These are phyloP conservation scores for Phytophthora pistaciae DNA, from an alignment of 352 stramenopile genomes.

Conservation along the genomic window DNA sequence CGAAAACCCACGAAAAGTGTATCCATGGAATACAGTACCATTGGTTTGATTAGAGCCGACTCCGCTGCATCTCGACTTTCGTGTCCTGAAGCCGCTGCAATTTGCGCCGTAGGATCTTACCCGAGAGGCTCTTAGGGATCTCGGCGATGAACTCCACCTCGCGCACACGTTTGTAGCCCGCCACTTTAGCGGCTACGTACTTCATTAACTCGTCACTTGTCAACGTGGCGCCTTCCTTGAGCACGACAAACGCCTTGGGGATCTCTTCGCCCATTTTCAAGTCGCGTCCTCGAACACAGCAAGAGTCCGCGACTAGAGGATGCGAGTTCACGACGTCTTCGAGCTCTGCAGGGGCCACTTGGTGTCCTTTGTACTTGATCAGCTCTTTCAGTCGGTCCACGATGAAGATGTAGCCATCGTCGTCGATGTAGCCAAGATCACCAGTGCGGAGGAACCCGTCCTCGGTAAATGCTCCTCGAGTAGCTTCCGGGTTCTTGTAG, in stretches of 20 bases:
- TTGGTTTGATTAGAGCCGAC: conserved; percentile 10
- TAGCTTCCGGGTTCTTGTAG: conserved; percentile 87
- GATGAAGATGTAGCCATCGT: conserved; percentile 92
- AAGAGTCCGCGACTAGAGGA: conserved; percentile 76
- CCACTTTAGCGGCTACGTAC: conserved; percentile 83
- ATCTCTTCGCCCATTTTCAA: conserved; percentile 79
- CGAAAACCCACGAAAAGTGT: neutral
- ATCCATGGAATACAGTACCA: no score
- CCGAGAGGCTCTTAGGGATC: conserved; percentile 91
- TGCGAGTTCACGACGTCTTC: conserved; percentile 90
- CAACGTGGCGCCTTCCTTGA: conserved; percentile 48
- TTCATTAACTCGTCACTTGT: conserved; percentile 37
- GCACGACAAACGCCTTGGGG: conserved; percentile 91
- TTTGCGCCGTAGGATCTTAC: conserved; percentile 91
- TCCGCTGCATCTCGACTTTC: conserved; percentile 37
- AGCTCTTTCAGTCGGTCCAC: conserved; percentile 94
- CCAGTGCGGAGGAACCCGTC: conserved; percentile 89
- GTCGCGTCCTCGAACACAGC: conserved; percentile 63
- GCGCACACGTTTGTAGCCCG: conserved; percentile 89
- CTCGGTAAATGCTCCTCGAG: conserved; percentile 65
- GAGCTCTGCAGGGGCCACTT: conserved; percentile 91
- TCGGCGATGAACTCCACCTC: conserved; percentile 86
- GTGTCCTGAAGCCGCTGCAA: conserved; percentile 56
- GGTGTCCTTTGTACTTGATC: conserved; percentile 95
- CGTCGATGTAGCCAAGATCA: conserved; percentile 92